phyloP scores from a whole-genome alignment of 805 yeast species.

The Zygosaccharomyces bisporus region DNA sequence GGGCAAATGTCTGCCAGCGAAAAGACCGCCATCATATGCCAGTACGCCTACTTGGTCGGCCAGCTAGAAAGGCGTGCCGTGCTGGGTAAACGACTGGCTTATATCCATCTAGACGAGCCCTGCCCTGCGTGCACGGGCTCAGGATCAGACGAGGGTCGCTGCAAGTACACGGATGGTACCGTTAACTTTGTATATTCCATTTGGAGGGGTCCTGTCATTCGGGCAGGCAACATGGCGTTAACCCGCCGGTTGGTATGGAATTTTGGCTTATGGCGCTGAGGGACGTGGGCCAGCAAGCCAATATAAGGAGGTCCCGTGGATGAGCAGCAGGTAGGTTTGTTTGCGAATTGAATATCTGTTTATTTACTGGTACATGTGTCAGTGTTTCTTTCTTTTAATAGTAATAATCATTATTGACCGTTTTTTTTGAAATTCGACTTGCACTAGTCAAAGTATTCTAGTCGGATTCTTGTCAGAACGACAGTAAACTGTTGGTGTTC shows the following conservation, averaged over 20 bases:
- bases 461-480: too few relatives aligned
- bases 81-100: conserved; percentile 40
- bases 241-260: too few relatives aligned
- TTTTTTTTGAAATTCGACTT: too few relatives aligned
- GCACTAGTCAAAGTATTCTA: too few relatives aligned
- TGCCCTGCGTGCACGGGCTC: background rate
- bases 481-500: too few relatives aligned
- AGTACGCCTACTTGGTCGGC: conserved; percentile 40
- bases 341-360: too few relatives aligned
- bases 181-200: conserved; percentile 41
- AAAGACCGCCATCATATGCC: conserved; percentile 37
- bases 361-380: too few relatives aligned
- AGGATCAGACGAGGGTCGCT: background rate
- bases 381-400: too few relatives aligned
- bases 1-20: conserved; percentile 39
- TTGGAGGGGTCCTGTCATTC: conserved; percentile 44
- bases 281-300: too few relatives aligned
- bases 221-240: conserved; percentile 14
- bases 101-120: conserved; percentile 45
- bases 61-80: conserved; percentile 40
- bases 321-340: background rate
- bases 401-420: too few relatives aligned
- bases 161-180: conserved; percentile 22
- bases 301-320: too few relatives aligned
- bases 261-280: too few relatives aligned